Base-by-base conservation (phyloP, 1,284 basidiomycete species). In the Cutaneotrichosporon cutaneum region DNA sequence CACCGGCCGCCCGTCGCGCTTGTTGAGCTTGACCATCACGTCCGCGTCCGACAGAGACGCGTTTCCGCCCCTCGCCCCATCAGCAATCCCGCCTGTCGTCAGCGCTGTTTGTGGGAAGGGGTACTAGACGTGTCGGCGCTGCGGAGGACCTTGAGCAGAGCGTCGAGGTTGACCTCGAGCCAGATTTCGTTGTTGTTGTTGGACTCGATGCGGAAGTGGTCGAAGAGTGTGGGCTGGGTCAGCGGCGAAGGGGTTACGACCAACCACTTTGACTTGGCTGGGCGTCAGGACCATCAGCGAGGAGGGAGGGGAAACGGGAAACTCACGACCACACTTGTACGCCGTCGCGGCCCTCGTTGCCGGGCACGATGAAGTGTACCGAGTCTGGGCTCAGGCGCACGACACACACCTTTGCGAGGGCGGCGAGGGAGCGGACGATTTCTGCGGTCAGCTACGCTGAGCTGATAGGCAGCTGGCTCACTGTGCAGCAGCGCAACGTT, bases 291-390 rank as follows among this genome's bases (percentile, higher is more conserved):
- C 36, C 22, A 24, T 16, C 27, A 30, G 9, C 5, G 30, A 9
- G 5, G 30, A 9, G 30, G 30, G 9, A 30, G 30, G 30, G 30
- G n/a, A 9, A 22, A 24, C 35, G 24, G 33, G 18, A 18, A 24
- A 85, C 90, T 77, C 70, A 94, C 92, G 90, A 92, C 92, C 92
- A 94, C 53, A 94, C 90, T 76, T 94, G 90, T 8, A 92, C 88
- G 3, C 92, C 90, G 8, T 90, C 90, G 67, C 90, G 89, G 63
- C 87, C 89, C 66, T 92, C 90, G 61, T 84, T 85, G 51, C 90
- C 92, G 0, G 78, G 75, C 8, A 80, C 71, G 60, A 94, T 93
- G 67, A 94, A 88, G 64, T 88, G 87, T 81, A 94, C 88, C 51
- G 85, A 86, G 8, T 83, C 84, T 65, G 88, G 86, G 0, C 86